Evolutionary conservation across 2,329 filamentous ascomycete genomes (phyloP).

Genomic region (Ilyonectria sp.): DNA sequence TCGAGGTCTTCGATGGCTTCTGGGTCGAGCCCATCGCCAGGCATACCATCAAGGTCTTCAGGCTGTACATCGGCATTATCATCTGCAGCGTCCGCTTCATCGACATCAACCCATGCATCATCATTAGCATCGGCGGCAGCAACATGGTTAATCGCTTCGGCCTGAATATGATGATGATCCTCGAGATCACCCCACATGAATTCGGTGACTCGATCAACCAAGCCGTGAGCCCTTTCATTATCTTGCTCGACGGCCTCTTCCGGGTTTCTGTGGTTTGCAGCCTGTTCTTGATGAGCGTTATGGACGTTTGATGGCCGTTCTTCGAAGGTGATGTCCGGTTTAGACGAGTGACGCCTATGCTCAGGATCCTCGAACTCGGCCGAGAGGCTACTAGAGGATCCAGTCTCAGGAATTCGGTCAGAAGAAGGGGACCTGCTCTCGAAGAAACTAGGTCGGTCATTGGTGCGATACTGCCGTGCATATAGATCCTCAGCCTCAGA

Average conservation of each 20-base stretch:
- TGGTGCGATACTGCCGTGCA: background rate
- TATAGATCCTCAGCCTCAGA: conserved; percentile 23
- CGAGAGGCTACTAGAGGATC: conserved; percentile 8
- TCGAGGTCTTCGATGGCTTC: conserved; percentile 88
- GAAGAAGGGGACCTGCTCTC: conserved; percentile 1
- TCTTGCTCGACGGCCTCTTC: conserved; percentile 34
- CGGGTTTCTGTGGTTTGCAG: conserved; percentile 16
- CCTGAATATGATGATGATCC: conserved; percentile 45
- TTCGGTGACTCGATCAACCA: conserved; percentile 62
- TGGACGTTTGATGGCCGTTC: conserved; percentile 8
- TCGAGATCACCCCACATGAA: conserved; percentile 76
- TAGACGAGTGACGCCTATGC: background rate
- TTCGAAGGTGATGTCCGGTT: background rate
- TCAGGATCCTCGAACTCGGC: conserved; percentile 12
- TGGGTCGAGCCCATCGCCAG: conserved; percentile 78
- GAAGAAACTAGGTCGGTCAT: conserved; percentile 10
- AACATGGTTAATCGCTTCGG: conserved; percentile 57
- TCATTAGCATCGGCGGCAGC: conserved; percentile 64
- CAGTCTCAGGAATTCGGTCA: conserved; percentile 3
- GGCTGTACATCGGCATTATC: conserved; percentile 50
- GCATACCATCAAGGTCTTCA: conserved; percentile 75
- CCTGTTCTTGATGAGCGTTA: conserved; percentile 30
- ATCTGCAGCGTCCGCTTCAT: conserved; percentile 40
- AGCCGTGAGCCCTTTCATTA: conserved; percentile 38
- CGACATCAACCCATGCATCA: conserved; percentile 58